Base-by-base conservation (phyloP, 495 filamentous ascomycete genomes). In the Podospora pseudocomata region DNA sequence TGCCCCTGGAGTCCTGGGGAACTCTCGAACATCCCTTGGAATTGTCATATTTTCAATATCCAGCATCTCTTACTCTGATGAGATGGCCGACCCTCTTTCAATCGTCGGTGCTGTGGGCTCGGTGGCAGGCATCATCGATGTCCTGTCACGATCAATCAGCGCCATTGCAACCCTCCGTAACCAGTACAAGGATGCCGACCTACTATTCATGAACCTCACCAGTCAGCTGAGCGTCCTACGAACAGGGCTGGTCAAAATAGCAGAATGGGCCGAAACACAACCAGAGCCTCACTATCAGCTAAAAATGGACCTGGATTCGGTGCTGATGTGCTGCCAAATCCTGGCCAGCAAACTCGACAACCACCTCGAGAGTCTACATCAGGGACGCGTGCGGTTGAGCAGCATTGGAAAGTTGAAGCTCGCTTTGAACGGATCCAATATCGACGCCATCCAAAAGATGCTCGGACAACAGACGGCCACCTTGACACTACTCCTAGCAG, bases 371-470 rank as follows among this genome's bases (percentile, higher is more conserved):
- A 27, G 60, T 30, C 60, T 62, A 16, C 23, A 34, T 11, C 56
- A 30, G 30, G 27, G 27, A 26, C 4, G 60, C 7, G 18, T 19
- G 5, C 60, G 60, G 16, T 23, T 65, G n/a, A 65, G 39, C 23
- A 55, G 18, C 9, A 3, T 55, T 5, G 63, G 63, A 13, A 65
- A 56, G n/a, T 15, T 65, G 44, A 65, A 65, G 23, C 53, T 65
- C 28, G 44, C 30, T 18, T 32, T 65, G 34, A 34, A 19, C 18
- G 53, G 53, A 27, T 44, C 34, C n/a, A 65, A 56, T 16, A 54
- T 65, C 13, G 63, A 65, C 53, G 63, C 49, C 4, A 65, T 65
- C 53, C 63, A 65, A 56, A 65, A 65, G 15, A 54, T 65, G 44
- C n/a, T 65, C 26, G 63, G 54, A 55, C 63, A 44, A 11, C 63